phyloP scores from a whole-genome alignment of 352 stramenopile species.

The Globisporangium megalacanthum region DNA sequence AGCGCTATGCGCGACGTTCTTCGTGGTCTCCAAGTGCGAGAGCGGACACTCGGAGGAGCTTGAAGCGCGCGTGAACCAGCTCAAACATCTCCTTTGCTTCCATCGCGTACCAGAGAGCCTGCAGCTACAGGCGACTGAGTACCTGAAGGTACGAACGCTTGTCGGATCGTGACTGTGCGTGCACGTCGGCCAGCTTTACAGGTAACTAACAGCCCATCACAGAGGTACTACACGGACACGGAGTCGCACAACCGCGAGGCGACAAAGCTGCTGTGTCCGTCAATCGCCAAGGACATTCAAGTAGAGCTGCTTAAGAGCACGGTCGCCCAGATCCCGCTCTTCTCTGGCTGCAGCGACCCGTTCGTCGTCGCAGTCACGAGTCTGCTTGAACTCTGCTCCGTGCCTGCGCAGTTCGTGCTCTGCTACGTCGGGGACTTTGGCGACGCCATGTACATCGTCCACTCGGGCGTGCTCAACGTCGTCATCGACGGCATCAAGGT shows the following conservation, averaged over 20 bases:
- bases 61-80: conserved; percentile 64
- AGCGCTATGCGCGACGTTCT: conserved; percentile 63
- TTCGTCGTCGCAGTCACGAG: conserved; percentile 67
- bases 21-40: conserved; percentile 77
- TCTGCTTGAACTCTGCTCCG: conserved; percentile 51
- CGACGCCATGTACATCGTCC: conserved; percentile 75
- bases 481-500: conserved; percentile 51
- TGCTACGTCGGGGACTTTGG: conserved; percentile 51
- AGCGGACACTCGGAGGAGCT: conserved; percentile 49
- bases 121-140: conserved; percentile 61
- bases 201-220: neutral
- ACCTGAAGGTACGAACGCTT: conserved; percentile 32
- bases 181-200: neutral
- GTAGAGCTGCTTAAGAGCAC: conserved; percentile 54
- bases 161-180: neutral
- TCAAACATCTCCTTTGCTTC: conserved; percentile 65
- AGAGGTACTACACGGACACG: conserved; percentile 62
- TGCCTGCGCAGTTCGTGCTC: conserved; percentile 49
- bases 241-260: conserved; percentile 72
- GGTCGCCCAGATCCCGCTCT: conserved; percentile 46
- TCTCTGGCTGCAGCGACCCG: conserved; percentile 40
- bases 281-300: conserved; percentile 72
- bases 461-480: conserved; percentile 61
- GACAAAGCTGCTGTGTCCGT: conserved; percentile 61
- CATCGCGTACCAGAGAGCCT: conserved; percentile 51